These are phyloP conservation scores for Metarhizium robertsii DNA, from an alignment of 2,329 filamentous ascomycete species.

Conservation along the genomic window DNA sequence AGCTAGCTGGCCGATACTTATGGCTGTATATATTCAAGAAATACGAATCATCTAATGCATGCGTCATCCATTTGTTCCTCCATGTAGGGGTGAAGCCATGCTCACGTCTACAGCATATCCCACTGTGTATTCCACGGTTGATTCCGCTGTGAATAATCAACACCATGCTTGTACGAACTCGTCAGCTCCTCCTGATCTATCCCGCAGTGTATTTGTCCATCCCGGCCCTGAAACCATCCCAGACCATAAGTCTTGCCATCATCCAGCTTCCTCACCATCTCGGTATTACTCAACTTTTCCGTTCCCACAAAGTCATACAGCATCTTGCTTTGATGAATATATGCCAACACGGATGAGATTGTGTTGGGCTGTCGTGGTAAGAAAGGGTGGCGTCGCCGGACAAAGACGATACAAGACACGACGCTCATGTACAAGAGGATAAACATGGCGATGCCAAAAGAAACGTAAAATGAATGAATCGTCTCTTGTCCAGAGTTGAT, in stretches of 20 bases:
- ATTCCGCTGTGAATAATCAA: conserved; percentile 37
- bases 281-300: conserved; percentile 47
- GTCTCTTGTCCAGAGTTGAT: conserved; percentile 51
- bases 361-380: conserved; percentile 70
- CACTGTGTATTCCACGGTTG: conserved; percentile 41
- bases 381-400: conserved; percentile 57
- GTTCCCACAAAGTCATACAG: conserved; percentile 66
- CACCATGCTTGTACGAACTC: conserved; percentile 55
- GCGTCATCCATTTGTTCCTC: not conserved
- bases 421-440: conserved; percentile 58
- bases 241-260: conserved; percentile 58
- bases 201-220: conserved; percentile 65
- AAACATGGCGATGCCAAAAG: conserved; percentile 48
- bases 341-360: conserved; percentile 66
- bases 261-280: conserved; percentile 54
- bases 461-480: conserved; percentile 54
- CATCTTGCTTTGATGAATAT: conserved; percentile 76
- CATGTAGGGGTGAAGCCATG: not conserved
- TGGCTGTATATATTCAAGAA: not conserved
- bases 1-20: too few species aligned
- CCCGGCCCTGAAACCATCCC: conserved; percentile 67
- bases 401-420: conserved; percentile 51
- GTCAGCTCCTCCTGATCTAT: conserved; percentile 68
- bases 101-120: conserved; percentile 21
- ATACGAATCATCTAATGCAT: not conserved